These are phyloP conservation scores for Hawksworthiomyces lignivorus DNA, from an alignment of 2,329 filamentous ascomycete species.

Conservation along the genomic window DNA sequence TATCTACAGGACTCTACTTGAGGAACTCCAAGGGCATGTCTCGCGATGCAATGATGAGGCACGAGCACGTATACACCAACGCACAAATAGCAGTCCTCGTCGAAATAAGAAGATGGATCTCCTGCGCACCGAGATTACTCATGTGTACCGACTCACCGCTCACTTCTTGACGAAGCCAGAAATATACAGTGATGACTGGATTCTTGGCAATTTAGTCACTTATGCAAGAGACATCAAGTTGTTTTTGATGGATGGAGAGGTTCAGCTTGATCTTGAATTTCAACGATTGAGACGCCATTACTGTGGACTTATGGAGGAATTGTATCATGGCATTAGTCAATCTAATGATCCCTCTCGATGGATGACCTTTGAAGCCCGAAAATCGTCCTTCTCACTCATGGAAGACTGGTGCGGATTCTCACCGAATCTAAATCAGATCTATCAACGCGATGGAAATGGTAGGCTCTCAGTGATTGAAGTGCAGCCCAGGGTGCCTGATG, in stretches of 20 bases:
- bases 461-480: slow-evolving; percentile 75
- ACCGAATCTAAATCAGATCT: slow-evolving; percentile 77
- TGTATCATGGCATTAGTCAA: slow-evolving; percentile 85
- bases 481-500: slow-evolving; percentile 44
- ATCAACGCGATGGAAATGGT: slow-evolving; percentile 78
- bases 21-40: slow-evolving; percentile 82
- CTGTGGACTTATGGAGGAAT: slow-evolving; percentile 84
- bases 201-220: slow-evolving; percentile 76
- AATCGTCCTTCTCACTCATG: slow-evolving; percentile 93
- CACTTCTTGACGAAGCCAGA: slow-evolving; percentile 75
- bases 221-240: slow-evolving; percentile 90
- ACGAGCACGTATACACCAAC: slow-evolving; percentile 76
- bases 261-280: slow-evolving; percentile 92
- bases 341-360: slow-evolving; percentile 80
- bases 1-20: slow-evolving; percentile 82
- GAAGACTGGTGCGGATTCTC: slow-evolving; percentile 99
- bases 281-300: slow-evolving; percentile 88
- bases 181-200: slow-evolving; percentile 81
- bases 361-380: slow-evolving; percentile 96
- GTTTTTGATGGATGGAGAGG: slow-evolving; percentile 88
- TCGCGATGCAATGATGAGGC: slow-evolving; percentile 83
- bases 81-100: slow-evolving; percentile 73
- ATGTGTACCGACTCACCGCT: slow-evolving; percentile 90
- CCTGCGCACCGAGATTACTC: slow-evolving; percentile 86
- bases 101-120: slow-evolving; percentile 79